Evolutionary conservation across 805 yeast species (phyloP).

Genomic region (Saturnispora ahearnii): DNA sequence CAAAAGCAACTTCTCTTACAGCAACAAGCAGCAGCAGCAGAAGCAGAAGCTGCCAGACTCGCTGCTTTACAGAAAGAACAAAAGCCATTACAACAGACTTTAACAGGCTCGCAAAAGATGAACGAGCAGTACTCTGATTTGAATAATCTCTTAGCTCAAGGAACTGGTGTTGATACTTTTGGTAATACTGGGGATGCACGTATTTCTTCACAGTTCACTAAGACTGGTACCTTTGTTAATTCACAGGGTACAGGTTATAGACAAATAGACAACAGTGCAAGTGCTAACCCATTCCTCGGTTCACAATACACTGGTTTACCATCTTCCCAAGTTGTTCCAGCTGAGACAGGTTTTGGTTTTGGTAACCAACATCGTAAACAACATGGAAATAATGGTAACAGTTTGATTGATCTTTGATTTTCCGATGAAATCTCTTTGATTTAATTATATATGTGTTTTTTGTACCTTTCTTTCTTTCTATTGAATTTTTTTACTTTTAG

Average conservation of each 20-base stretch:
- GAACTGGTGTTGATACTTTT: slow-evolving; percentile 89
- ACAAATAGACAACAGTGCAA: slow-evolving; percentile 38
- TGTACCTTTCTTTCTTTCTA: neutral
- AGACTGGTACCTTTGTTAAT: slow-evolving; percentile 69
- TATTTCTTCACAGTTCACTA: slow-evolving; percentile 89
- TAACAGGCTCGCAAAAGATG: slow-evolving; percentile 47
- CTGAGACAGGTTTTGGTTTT: slow-evolving; percentile 90
- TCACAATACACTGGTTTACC: slow-evolving; percentile 63
- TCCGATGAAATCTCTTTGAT: neutral
- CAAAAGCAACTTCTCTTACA: slow-evolving; percentile 9
- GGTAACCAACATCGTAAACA: slow-evolving; percentile 56
- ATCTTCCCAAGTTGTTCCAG: slow-evolving; percentile 46
- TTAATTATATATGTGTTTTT: neutral
- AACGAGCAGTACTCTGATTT: slow-evolving; percentile 59
- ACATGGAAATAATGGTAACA: slow-evolving; percentile 10
- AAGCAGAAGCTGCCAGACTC: slow-evolving; percentile 12
- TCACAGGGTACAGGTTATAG: slow-evolving; percentile 80
- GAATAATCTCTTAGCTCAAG: slow-evolving; percentile 70
- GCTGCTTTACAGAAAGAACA: slow-evolving; percentile 22
- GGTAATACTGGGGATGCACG: slow-evolving; percentile 80
- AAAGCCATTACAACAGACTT: slow-evolving; percentile 34
- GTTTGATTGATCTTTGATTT: slow-evolving; percentile 26
- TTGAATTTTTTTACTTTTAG: neutral
- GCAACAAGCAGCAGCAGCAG: slow-evolving; percentile 10
- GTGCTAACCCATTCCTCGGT: slow-evolving; percentile 47